Percentiles rank a stretch among this genome's conserved stretches.
Conservation (phyloP, 2,329 filamentous ascomycete genomes). For the Neoscytalidium dimidiatum region DNA sequence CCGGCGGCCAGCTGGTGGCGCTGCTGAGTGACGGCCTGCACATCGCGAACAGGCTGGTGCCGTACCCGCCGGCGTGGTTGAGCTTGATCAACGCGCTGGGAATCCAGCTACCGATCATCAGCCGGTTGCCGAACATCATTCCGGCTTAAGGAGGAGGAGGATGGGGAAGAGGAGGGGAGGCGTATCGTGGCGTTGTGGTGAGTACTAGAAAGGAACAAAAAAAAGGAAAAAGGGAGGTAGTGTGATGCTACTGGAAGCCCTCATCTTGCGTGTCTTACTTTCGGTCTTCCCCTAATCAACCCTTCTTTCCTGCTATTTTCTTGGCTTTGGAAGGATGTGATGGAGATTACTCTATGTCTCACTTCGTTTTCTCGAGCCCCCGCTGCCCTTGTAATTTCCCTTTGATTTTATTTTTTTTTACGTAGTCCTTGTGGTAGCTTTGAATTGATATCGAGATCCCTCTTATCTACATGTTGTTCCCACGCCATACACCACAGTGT, state of each 20-base stretch:
- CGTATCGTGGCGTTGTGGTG: background rate
- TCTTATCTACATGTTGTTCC: background rate
- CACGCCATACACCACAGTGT: too few relatives aligned
- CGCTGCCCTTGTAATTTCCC: too few relatives aligned
- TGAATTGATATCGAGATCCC: background rate
- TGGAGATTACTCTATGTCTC: too few relatives aligned
- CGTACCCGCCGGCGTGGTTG: constrained; percentile 9
- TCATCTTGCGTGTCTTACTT: too few relatives aligned
- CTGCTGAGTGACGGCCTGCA: constrained; percentile 14
- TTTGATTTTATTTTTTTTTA: background rate
- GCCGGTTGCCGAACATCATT: constrained; percentile 4
- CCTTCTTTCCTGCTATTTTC: too few relatives aligned
- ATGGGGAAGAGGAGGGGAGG: background rate
- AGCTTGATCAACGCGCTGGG: background rate
- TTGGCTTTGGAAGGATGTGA: too few relatives aligned
- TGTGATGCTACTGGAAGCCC: too few relatives aligned
- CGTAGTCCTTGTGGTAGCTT: background rate
- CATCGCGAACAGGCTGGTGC: constrained; percentile 17
- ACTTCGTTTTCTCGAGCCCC: too few relatives aligned
- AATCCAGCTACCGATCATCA: constrained; percentile 3
- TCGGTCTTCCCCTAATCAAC: too few relatives aligned
- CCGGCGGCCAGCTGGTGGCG: constrained; percentile 12
- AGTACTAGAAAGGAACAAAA: too few relatives aligned
- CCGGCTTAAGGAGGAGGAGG: background rate
- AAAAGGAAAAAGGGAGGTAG: too few relatives aligned